A percentile compares a stretch with the other conserved stretches of the same genome.
Evolutionary conservation across 805 yeast genomes (phyloP).

Genomic region (Suhomyces emberorum): DNA sequence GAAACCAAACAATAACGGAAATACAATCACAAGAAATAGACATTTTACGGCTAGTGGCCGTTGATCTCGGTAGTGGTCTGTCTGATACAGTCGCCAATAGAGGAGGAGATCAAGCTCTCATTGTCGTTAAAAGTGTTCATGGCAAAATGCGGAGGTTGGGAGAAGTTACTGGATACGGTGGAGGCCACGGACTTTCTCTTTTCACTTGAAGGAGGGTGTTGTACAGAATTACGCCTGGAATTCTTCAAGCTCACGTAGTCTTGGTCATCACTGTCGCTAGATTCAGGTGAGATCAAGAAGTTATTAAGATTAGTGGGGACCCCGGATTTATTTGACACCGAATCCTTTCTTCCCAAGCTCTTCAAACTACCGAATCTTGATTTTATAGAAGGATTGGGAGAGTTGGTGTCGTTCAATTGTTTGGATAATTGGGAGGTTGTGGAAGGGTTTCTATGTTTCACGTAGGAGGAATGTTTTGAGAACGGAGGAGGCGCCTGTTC

Average conservation of each 20-base stretch:
- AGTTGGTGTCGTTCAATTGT: slow-evolving; percentile 13
- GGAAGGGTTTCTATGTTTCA: slow-evolving; percentile 9
- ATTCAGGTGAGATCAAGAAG: slow-evolving; percentile 21
- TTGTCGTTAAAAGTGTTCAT: slow-evolving; percentile 18
- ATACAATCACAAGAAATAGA: neutral
- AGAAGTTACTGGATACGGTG: slow-evolving; percentile 7
- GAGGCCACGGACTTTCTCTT: slow-evolving; percentile 16
- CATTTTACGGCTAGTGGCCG: slow-evolving; percentile 14
- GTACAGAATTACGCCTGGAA: neutral
- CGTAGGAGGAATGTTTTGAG: slow-evolving; percentile 8
- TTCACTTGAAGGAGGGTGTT: neutral
- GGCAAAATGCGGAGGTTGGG: slow-evolving; percentile 4
- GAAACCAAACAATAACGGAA: neutral
- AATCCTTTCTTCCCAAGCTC: slow-evolving; percentile 1
- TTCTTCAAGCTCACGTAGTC: slow-evolving; percentile 4
- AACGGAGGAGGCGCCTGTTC: slow-evolving; percentile 6
- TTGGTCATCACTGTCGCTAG: slow-evolving; percentile 15
- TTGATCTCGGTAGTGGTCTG: slow-evolving; percentile 38
- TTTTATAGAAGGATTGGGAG: neutral
- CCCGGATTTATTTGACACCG: neutral
- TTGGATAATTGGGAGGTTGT: slow-evolving; percentile 22
- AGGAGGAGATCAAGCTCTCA: slow-evolving; percentile 36
- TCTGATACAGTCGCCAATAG: slow-evolving; percentile 40
- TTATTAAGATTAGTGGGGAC: slow-evolving; percentile 1
- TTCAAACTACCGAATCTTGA: slow-evolving; percentile 4